Conservation (phyloP, 495 filamentous ascomycete species). For the Hypoxylon fragiforme region DNA sequence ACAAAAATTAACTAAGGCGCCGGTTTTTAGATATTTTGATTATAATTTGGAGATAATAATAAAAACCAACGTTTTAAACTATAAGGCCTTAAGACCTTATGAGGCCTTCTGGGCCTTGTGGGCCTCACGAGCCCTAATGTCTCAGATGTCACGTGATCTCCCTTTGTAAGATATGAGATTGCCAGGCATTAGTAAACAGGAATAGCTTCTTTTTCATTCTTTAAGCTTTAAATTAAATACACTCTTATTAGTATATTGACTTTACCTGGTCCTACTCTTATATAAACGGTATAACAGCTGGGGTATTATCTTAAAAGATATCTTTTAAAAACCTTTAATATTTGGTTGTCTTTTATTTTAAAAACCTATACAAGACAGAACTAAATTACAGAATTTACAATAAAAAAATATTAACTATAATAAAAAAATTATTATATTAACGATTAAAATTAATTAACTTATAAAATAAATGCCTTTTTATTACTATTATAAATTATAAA, state of each 20-base stretch:
- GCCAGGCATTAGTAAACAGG: no score
- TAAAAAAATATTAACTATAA: neutral
- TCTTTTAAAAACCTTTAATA: neutral
- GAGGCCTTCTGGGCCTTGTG: no score
- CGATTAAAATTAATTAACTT: neutral
- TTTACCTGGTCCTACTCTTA: no score
- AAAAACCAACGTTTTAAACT: neutral
- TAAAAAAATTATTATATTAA: neutral
- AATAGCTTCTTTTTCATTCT: no score
- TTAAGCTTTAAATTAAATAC: no score
- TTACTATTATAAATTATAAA: neutral
- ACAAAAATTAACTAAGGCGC: neutral
- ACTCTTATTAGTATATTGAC: no score
- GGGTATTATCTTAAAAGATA: neutral
- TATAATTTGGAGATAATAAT: neutral
- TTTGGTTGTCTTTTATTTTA: neutral
- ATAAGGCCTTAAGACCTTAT: no score
- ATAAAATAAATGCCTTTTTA: neutral
- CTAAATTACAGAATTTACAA: neutral
- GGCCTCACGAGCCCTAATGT: no score
- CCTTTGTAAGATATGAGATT: no score
- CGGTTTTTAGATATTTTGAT: neutral
- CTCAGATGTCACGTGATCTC: no score
- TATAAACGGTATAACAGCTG: neutral
- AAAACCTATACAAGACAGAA: neutral